Base-by-base conservation (phyloP, 257 asterid genomes). In the Gardenia jasminoides region DNA sequence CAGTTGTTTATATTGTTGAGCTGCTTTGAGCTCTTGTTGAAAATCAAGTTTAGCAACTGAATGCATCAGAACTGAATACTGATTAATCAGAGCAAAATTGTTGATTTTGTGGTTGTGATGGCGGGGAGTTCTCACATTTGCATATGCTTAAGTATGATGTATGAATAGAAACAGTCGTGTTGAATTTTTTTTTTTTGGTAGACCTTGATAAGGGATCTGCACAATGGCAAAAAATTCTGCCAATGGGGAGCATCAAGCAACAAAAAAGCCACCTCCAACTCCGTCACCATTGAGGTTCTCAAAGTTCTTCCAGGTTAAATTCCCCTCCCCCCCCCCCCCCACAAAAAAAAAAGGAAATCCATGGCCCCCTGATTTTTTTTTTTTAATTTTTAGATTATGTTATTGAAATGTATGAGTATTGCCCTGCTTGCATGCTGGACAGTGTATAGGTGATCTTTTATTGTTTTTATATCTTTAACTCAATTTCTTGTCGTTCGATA, bases 251-350 rank as follows among this genome's bases (percentile, higher is more conserved):
- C 83, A 78, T n/a, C 82, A 82, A 59, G 74, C 78, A 17, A 79
- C 86, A 15, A 75, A 76, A 28, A 83, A 83, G 66, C 83, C 83
- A 39, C 86, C 86, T 71, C 86, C 86, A 43, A 75, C 76, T 30
- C 86, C 86, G 39, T 83, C 86, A 31, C 86, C 86, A 6, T 64
- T 83, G 83, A 75, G 86, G 6, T 79, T 75, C 71, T 75, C 86
- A 10, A 83, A 83, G 78, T 83, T 83, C 78, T 83, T 83, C 70
- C 86, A 83, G 86, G 86, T 83, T 47, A 31, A 26, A 16, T 15
- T 28, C 20, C 24, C 31, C 17, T 1, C 41, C 4, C 41, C 41
- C 41, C 41, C 41, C 17, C 3, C 41, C 4, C 41, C 41, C 41
- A 3, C 41, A 36, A 36, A 36, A 3, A 36, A 36, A 31, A 39